A percentile compares a stretch with the other conserved stretches of the same genome.
phyloP scores from a whole-genome alignment of 1,284 basidiomycete genomes.

The Neolentinus lepideus region DNA sequence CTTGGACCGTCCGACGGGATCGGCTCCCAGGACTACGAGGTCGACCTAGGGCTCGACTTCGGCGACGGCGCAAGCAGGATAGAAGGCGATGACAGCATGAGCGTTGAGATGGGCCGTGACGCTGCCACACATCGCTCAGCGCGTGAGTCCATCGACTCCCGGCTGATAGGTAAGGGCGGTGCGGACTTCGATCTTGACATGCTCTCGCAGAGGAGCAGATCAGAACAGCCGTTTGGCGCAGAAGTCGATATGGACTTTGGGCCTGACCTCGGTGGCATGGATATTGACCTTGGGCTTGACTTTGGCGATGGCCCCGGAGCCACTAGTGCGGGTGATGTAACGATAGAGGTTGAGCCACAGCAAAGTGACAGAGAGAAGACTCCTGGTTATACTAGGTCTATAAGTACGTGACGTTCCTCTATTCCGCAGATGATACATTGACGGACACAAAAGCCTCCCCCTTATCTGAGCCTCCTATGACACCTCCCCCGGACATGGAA shows the following conservation, averaged over 20 bases:
- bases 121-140: conserved; percentile 37
- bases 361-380: conserved; percentile 35
- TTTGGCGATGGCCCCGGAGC: conserved; percentile 44
- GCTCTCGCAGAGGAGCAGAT: conserved; percentile 56
- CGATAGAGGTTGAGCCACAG: not conserved
- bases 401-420: conserved; percentile 42
- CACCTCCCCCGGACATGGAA: conserved; percentile 52
- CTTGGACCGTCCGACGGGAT: conserved; percentile 76
- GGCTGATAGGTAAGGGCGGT: conserved; percentile 41
- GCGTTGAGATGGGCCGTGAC: conserved; percentile 72
- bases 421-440: not conserved
- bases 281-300: conserved; percentile 65
- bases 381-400: conserved; percentile 49
- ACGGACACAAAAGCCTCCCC: conserved; percentile 50
- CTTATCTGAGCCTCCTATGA: conserved; percentile 60
- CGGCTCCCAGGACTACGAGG: conserved; percentile 76
- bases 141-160: conserved; percentile 55
- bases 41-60: conserved; percentile 70
- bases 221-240: conserved; percentile 54
- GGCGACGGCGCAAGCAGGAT: conserved; percentile 26
- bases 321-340: not conserved
- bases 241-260: conserved; percentile 60
- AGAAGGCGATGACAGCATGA: conserved; percentile 43
- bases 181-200: conserved; percentile 48
- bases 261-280: conserved; percentile 38